phyloP scores from a whole-genome alignment of 2,329 filamentous ascomycete species.

The Tolypocladium ovalisporum region DNA sequence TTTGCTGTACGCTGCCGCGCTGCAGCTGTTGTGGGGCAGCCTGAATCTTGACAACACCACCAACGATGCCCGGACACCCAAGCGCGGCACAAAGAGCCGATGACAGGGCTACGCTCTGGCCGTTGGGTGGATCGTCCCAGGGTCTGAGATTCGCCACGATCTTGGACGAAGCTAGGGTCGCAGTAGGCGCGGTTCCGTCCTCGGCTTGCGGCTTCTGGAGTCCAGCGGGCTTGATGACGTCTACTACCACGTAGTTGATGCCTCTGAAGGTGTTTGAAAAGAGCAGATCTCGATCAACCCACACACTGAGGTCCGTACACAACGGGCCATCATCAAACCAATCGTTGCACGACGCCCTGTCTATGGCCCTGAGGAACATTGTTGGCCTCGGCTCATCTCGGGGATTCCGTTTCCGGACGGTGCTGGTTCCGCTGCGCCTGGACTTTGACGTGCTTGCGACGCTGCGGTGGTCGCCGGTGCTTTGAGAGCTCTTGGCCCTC shows the following conservation, averaged over 20 bases:
- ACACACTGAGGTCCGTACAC: slow-evolving; percentile 57
- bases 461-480: slow-evolving; percentile 65
- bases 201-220: slow-evolving; percentile 61
- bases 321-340: slow-evolving; percentile 66
- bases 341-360: slow-evolving; percentile 55
- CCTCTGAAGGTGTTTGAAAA: slow-evolving; percentile 63
- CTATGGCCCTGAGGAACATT: slow-evolving; percentile 72
- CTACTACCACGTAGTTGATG: slow-evolving; percentile 67
- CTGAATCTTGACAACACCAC: slow-evolving; percentile 79
- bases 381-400: slow-evolving; percentile 57
- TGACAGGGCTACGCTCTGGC: slow-evolving; percentile 70
- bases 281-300: slow-evolving; percentile 73
- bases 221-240: slow-evolving; percentile 74
- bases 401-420: slow-evolving; percentile 41
- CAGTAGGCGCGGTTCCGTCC: slow-evolving; percentile 48
- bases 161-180: slow-evolving; percentile 33
- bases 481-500: slow-evolving; percentile 56
- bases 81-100: slow-evolving; percentile 64
- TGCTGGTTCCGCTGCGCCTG: slow-evolving; percentile 69
- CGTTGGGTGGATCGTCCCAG: slow-evolving; percentile 84
- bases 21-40: slow-evolving; percentile 64
- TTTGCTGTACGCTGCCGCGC: slow-evolving; percentile 48
- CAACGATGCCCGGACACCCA: slow-evolving; percentile 62
- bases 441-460: slow-evolving; percentile 69
- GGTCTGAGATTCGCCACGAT: slow-evolving; percentile 64